These are phyloP conservation scores for Naganishia cerealis DNA, from an alignment of 1,284 basidiomycete genomes.

Conservation along the genomic window DNA sequence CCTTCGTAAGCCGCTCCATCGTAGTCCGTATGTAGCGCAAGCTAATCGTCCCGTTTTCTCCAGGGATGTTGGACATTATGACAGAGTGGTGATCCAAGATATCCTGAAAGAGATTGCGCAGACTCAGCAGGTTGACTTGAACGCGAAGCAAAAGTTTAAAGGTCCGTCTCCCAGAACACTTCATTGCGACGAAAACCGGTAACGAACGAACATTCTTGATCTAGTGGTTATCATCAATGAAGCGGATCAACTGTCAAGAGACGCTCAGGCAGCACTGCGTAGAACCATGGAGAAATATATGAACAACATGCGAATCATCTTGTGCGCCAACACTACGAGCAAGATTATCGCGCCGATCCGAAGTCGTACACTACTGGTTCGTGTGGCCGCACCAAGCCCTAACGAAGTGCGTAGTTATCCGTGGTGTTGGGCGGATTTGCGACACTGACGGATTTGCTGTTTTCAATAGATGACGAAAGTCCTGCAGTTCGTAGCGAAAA, in stretches of 20 bases:
- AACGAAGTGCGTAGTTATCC: conserved; percentile 63
- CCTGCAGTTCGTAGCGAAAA: conserved; percentile 75
- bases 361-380: conserved; percentile 87
- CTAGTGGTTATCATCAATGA: conserved; percentile 98
- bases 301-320: conserved; percentile 92
- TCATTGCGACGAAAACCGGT: not conserved
- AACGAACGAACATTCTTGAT: not conserved
- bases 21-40: not conserved
- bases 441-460: not conserved
- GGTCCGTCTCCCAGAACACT: conserved; percentile 58
- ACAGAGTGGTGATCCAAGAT: conserved; percentile 93
- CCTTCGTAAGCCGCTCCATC: conserved; percentile 66
- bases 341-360: conserved; percentile 96
- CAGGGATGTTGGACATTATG: conserved; percentile 94
- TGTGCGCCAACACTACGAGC: conserved; percentile 96
- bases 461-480: conserved; percentile 71
- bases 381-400: conserved; percentile 81
- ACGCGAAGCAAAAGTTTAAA: conserved; percentile 94
- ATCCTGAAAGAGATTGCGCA: conserved; percentile 98
- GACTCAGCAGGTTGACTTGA: conserved; percentile 95
- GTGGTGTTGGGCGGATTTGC: not conserved
- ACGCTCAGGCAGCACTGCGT: conserved; percentile 94
- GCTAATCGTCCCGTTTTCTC: not conserved
- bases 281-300: conserved; percentile 99
- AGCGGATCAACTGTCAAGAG: conserved; percentile 88